phyloP scores from a whole-genome alignment of 148 eudicot species.

The Arbutus unedo region DNA sequence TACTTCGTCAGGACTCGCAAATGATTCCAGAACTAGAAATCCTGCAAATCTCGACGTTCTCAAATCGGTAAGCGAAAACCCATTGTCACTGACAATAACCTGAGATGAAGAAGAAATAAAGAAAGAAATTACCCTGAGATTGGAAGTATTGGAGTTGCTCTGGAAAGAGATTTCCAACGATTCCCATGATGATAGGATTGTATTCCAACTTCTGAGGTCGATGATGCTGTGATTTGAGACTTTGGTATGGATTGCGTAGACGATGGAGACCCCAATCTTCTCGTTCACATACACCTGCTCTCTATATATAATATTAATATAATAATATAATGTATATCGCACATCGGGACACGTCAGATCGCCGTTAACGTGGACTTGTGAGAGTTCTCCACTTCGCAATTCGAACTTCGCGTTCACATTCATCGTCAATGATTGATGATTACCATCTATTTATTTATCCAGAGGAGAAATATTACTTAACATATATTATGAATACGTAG shows the following conservation, averaged over 20 bases:
- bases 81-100: not conserved
- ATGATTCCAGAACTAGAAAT: constrained; percentile 75
- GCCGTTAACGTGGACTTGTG: not conserved
- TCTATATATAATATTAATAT: too few relatives aligned
- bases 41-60: constrained; percentile 30
- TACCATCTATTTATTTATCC: too few relatives aligned
- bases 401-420: too few relatives aligned
- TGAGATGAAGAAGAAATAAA: not conserved
- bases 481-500: too few relatives aligned
- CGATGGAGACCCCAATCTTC: too few relatives aligned
- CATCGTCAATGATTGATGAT: too few relatives aligned
- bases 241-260: too few relatives aligned
- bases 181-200: constrained; percentile 34
- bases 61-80: not conserved
- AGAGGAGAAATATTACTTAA: too few relatives aligned
- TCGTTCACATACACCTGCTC: too few relatives aligned
- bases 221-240: not conserved
- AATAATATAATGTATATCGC: too few relatives aligned
- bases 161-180: constrained; percentile 42
- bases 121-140: constrained; percentile 45
- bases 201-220: not conserved
- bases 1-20: constrained; percentile 54
- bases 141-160: constrained; percentile 56
- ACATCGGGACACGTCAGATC: not conserved
- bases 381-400: not conserved